phyloP scores from a whole-genome alignment of 495 filamentous ascomycete genomes.

The Jackrogersella minutella region DNA sequence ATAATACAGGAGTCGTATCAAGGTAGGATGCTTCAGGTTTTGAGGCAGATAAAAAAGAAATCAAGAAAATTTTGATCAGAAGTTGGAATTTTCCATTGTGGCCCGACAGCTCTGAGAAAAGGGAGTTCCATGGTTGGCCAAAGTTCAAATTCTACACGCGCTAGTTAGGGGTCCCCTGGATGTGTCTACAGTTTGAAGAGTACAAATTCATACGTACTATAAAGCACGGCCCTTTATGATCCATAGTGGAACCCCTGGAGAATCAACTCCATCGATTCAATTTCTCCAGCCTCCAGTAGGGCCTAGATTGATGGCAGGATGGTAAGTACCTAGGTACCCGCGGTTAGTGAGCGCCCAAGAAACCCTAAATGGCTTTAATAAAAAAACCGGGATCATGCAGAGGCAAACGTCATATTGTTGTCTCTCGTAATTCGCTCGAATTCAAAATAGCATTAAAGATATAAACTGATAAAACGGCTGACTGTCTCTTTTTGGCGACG shows the following conservation, averaged over 20 bases:
- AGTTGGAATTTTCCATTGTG: slow-evolving; percentile 19
- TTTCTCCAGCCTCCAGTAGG: no score
- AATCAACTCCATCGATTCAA: no score
- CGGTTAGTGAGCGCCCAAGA: slow-evolving; percentile 8
- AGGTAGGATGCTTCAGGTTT: slow-evolving; percentile 13
- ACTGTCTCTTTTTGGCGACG: slow-evolving; percentile 18
- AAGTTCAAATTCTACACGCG: background rate
- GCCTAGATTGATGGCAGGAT: no score
- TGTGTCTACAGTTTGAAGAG: slow-evolving; percentile 12
- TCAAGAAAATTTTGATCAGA: background rate
- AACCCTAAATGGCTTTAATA: background rate
- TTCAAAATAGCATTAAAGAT: slow-evolving; percentile 19
- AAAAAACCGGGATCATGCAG: background rate
- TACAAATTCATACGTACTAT: slow-evolving; percentile 2
- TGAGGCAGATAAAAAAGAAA: slow-evolving; percentile 5
- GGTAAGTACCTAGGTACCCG: no score
- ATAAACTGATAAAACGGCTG: background rate
- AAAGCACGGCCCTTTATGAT: slow-evolving; percentile 20
- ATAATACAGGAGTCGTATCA: slow-evolving; percentile 36
- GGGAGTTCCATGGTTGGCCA: background rate
- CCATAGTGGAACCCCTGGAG: no score
- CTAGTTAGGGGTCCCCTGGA: slow-evolving; percentile 10
- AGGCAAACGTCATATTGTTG: slow-evolving; percentile 23
- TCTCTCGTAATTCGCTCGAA: slow-evolving; percentile 15
- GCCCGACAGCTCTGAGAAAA: background rate